Percentiles rank a stretch among this genome's conserved stretches.
These are phyloP conservation scores for Termitomyces sp. DNA, from an alignment of 768 basidiomycete species.

Conservation along the genomic window DNA sequence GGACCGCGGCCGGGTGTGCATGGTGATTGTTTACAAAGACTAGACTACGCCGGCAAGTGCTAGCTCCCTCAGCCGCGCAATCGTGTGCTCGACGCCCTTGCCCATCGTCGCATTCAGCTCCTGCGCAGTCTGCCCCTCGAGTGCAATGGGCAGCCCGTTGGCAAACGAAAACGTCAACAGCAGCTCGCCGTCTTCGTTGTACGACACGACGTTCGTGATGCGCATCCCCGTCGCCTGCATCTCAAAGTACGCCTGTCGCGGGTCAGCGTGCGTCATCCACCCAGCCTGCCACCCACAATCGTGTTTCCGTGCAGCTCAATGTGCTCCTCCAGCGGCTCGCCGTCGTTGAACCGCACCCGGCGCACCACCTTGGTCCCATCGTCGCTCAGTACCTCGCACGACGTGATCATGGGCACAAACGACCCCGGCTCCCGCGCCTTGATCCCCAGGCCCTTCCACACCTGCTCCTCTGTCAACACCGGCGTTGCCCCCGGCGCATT, in stretches of 20 bases:
- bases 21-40: not conserved
- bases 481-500: constrained; percentile 19
- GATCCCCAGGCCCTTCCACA: constrained; percentile 22
- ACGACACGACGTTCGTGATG: constrained; percentile 21
- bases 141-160: constrained; percentile 17
- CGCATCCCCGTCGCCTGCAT: constrained; percentile 8
- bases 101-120: constrained; percentile 19
- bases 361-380: constrained; percentile 16
- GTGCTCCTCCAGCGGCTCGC: constrained; percentile 12
- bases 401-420: constrained; percentile 18
- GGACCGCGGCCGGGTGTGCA: constrained; percentile 21
- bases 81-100: constrained; percentile 17
- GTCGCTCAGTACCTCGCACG: constrained; percentile 16
- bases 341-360: constrained; percentile 12
- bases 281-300: constrained; percentile 14
- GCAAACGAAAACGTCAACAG: constrained; percentile 22
- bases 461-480: constrained; percentile 19
- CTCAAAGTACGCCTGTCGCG: constrained; percentile 20
- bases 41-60: constrained; percentile 9
- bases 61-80: constrained; percentile 18
- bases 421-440: constrained; percentile 20
- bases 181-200: constrained; percentile 17
- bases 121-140: not conserved
- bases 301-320: constrained; percentile 17
- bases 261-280: not conserved